These are phyloP conservation scores for Urtica urens DNA, from an alignment of 306 rosid genomes.

Conservation along the genomic window DNA sequence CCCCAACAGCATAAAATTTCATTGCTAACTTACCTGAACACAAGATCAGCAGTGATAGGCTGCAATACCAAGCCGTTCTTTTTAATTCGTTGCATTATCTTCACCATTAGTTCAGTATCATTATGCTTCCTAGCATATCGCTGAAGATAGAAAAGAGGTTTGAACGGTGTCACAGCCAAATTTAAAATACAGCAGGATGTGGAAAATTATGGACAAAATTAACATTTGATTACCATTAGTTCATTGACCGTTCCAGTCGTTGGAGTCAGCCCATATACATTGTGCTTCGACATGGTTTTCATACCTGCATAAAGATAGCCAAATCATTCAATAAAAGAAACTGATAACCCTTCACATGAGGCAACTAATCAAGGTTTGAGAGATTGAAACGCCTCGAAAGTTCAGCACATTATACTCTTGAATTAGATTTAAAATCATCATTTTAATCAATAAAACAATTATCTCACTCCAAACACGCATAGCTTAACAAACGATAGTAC, in stretches of 20 bases:
- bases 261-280: slow-evolving; percentile 67
- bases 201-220: slow-evolving; percentile 5
- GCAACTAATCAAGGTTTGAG: too few relatives aligned
- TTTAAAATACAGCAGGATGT: neutral
- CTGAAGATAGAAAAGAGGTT: slow-evolving; percentile 30
- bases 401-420: too few relatives aligned
- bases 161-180: neutral
- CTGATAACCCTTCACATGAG: too few relatives aligned
- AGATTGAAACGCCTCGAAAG: too few relatives aligned
- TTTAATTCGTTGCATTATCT: slow-evolving; percentile 62
- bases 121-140: slow-evolving; percentile 50
- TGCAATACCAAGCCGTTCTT: slow-evolving; percentile 70
- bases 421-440: too few relatives aligned
- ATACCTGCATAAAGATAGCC: slow-evolving; percentile 45
- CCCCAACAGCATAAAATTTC: neutral
- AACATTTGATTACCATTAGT: slow-evolving; percentile 52
- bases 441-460: too few relatives aligned
- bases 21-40: slow-evolving; percentile 49
- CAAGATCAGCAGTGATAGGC: slow-evolving; percentile 92
- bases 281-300: slow-evolving; percentile 83
- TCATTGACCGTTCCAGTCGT: slow-evolving; percentile 65
- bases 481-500: neutral
- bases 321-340: slow-evolving; percentile 9
- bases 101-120: slow-evolving; percentile 57
- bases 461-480: too few relatives aligned